Evolutionary conservation across 1,139 yeast species (phyloP).

Genomic region (Hanseniaspora uvarum): DNA sequence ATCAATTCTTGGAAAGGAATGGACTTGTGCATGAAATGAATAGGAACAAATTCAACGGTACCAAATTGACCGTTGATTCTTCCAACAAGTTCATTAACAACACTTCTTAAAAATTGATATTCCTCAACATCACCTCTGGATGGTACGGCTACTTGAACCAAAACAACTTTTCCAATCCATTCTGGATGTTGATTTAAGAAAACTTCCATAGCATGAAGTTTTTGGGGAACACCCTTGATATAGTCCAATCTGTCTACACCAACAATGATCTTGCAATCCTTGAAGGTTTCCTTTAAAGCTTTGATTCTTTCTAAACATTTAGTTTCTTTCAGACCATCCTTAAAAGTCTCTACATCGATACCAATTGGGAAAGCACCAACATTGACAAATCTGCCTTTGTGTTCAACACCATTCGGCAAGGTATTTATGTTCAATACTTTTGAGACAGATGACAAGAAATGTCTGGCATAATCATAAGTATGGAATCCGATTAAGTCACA

Average conservation of each 20-base stretch:
- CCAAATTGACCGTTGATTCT: conserved; percentile 94
- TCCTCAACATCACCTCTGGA: conserved; percentile 97
- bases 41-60: conserved; percentile 93
- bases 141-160: conserved; percentile 96
- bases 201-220: conserved; percentile 88
- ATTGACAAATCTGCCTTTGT: conserved; percentile 61
- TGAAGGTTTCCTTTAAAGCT: conserved; percentile 50
- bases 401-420: conserved; percentile 83
- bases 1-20: conserved; percentile 85
- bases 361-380: conserved; percentile 99
- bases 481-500: conserved; percentile 96
- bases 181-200: conserved; percentile 89
- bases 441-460: conserved; percentile 84
- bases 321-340: conserved; percentile 60
- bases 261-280: conserved; percentile 72
- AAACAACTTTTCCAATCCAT: conserved; percentile 93
- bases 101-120: conserved; percentile 84
- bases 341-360: conserved; percentile 84
- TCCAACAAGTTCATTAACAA: conserved; percentile 92
- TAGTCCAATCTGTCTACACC: conserved; percentile 95
- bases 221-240: conserved; percentile 96
- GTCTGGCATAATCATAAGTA: conserved; percentile 99
- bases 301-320: conserved; percentile 56
- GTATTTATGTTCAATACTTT: conserved; percentile 74
- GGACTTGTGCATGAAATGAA: conserved; percentile 89